Base-by-base conservation (phyloP, 2,329 filamentous ascomycete genomes). In the Ascochyta viciae-villosae region DNA sequence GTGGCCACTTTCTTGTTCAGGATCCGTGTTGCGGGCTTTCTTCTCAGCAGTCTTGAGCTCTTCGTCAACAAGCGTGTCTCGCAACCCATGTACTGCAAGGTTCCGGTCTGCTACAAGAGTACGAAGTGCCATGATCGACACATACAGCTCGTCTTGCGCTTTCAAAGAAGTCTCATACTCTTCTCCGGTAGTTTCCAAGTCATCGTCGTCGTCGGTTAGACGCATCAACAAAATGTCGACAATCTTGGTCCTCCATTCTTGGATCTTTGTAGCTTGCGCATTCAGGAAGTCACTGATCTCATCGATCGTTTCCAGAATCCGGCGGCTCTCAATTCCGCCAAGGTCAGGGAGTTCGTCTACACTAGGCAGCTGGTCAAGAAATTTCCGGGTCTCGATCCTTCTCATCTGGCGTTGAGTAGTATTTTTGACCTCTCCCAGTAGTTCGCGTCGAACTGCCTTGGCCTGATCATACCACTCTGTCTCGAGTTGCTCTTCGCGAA, bases 101-200 rank as follows among this genome's bases (percentile, higher is more conserved):
- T 89, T 86, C 12, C 94, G 87, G 75, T 98, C 93, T 6, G 91
- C 88, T 53, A 95, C 84, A 43, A 89, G 82, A 0, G 89, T 86
- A 56, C 91, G 85, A 26, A 97, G 80, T 8, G 86, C 87, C 70
- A 92, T 87, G 54, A 96, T 89, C 68, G 96, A 96, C 6, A 90
- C 90, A 75, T 94, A 91, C 38, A 97, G 85, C 70, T 96, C 87
- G 58, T 97, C 94, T 76, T 98, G 94, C 41, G 89, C 84, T 72
- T 91, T 91, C 0, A 92, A 91, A 0, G 94, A 96, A 29, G 90
- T 86, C 63, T 92, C 90, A 60, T 96, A 95, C 72, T 98, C 95
- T 56, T 97, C 89, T 23, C 95, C 95, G 10, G 92, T 94, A 2
- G 87, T 84, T 54, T 96, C 91, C 9, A 83, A 76, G 15, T 78